Conservation (phyloP, 2,329 filamentous ascomycete species). For the Parafenestella ontariensis region DNA sequence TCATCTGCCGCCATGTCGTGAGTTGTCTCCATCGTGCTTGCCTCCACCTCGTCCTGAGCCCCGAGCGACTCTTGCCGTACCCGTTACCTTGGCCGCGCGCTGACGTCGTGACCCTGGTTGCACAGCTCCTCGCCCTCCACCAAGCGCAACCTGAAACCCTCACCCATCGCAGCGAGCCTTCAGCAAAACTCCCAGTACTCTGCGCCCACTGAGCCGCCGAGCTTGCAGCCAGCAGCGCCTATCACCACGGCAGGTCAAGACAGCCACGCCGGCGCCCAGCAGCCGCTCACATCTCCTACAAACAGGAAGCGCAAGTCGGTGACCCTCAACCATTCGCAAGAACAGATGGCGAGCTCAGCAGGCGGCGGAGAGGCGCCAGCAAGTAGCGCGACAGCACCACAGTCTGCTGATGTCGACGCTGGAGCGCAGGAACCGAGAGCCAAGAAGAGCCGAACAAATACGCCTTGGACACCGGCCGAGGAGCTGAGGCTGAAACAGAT, state of each 20-base stretch:
- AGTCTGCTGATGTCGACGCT: constrained; percentile 29
- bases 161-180: constrained; percentile 45
- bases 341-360: constrained; percentile 32
- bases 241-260: constrained; percentile 33
- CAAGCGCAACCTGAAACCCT: constrained; percentile 55
- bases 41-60: constrained; percentile 11
- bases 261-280: constrained; percentile 26
- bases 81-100: constrained; percentile 23
- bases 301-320: constrained; percentile 47
- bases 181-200: constrained; percentile 31
- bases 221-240: constrained; percentile 36
- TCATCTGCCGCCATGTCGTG: constrained; percentile 47
- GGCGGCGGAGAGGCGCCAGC: constrained; percentile 21
- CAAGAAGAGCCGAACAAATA: constrained; percentile 98
- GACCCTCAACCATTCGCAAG: constrained; percentile 29
- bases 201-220: constrained; percentile 34
- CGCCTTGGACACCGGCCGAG: constrained; percentile 95
- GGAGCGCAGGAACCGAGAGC: constrained; percentile 52
- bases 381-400: constrained; percentile 32
- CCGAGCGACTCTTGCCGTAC: constrained; percentile 1
- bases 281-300: constrained; percentile 29
- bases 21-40: constrained; percentile 37
- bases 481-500: constrained; percentile 92
- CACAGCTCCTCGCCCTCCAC: constrained; percentile 51
- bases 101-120: constrained; percentile 37